Evolutionary conservation across 441 rosid species (phyloP).

Genomic region (Euphorbia celastroides): DNA sequence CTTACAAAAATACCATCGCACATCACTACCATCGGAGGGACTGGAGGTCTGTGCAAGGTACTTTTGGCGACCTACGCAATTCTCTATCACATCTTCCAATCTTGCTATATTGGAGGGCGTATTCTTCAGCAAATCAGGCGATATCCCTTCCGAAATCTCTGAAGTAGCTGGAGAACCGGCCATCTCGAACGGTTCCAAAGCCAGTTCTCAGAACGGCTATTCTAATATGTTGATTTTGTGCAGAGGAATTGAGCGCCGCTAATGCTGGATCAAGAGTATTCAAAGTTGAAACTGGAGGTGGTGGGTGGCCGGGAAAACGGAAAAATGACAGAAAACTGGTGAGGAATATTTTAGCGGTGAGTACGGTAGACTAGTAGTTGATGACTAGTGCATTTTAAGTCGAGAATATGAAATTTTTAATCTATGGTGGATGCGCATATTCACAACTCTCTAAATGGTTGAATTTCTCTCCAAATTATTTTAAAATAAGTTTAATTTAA

Average conservation of each 20-base stretch:
- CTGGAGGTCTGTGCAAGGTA: slow-evolving; percentile 79
- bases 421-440: no score
- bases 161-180: slow-evolving; percentile 17
- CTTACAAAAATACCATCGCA: slow-evolving; percentile 88
- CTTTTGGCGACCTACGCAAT: slow-evolving; percentile 67
- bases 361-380: no score
- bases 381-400: no score
- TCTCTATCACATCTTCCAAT: slow-evolving; percentile 84
- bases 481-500: no score
- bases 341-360: no score
- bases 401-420: no score
- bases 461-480: no score
- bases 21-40: slow-evolving; percentile 88
- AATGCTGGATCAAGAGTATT: neutral
- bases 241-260: neutral
- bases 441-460: no score
- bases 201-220: neutral
- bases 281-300: no score
- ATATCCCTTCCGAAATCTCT: slow-evolving; percentile 32
- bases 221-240: neutral
- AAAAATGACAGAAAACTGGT: no score
- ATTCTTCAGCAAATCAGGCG: slow-evolving; percentile 77
- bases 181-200: slow-evolving; percentile 17
- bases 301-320: no score
- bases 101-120: slow-evolving; percentile 87